These are phyloP conservation scores for Butyriboletus appendiculatus DNA, from an alignment of 1,284 basidiomycete species.

Conservation along the genomic window DNA sequence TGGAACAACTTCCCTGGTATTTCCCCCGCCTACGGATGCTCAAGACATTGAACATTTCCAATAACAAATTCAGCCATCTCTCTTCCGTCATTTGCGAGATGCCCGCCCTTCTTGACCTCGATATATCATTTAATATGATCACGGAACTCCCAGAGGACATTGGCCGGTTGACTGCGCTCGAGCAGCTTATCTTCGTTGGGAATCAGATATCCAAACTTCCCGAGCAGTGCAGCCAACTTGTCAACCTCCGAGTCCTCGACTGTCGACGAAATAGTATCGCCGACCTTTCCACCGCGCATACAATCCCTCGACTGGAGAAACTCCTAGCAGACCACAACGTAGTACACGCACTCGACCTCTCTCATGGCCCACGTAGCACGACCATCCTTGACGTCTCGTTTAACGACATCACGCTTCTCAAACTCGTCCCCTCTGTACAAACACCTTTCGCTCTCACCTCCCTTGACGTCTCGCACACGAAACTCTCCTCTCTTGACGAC, in stretches of 20 bases:
- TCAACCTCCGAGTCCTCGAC: slow-evolving; percentile 72
- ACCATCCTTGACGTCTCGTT: slow-evolving; percentile 67
- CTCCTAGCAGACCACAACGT: slow-evolving; percentile 83
- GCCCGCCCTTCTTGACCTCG: slow-evolving; percentile 77
- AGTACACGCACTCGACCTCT: slow-evolving; percentile 78
- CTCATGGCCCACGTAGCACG: slow-evolving; percentile 61
- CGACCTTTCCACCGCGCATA: slow-evolving; percentile 71
- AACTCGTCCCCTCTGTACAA: slow-evolving; percentile 60
- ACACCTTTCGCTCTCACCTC: slow-evolving; percentile 69
- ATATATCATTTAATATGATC: slow-evolving; percentile 95
- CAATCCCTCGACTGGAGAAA: slow-evolving; percentile 67
- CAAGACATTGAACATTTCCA: slow-evolving; percentile 90
- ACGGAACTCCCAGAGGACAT: slow-evolving; percentile 81
- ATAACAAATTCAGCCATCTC: slow-evolving; percentile 91
- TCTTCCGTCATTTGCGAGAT: slow-evolving; percentile 81
- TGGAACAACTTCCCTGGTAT: slow-evolving; percentile 85
- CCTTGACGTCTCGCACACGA: slow-evolving; percentile 90
- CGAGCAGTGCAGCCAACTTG: slow-evolving; percentile 60
- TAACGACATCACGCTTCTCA: slow-evolving; percentile 84
- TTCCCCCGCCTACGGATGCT: slow-evolving; percentile 78
- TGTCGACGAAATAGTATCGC: slow-evolving; percentile 82
- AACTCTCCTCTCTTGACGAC: slow-evolving; percentile 85
- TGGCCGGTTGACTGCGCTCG: slow-evolving; percentile 67
- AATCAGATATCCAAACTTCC: slow-evolving; percentile 87
- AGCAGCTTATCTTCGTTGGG: slow-evolving; percentile 83